These are phyloP conservation scores for Aspergillus carbonarius DNA, from an alignment of 2,329 filamentous ascomycete species.

Conservation along the genomic window DNA sequence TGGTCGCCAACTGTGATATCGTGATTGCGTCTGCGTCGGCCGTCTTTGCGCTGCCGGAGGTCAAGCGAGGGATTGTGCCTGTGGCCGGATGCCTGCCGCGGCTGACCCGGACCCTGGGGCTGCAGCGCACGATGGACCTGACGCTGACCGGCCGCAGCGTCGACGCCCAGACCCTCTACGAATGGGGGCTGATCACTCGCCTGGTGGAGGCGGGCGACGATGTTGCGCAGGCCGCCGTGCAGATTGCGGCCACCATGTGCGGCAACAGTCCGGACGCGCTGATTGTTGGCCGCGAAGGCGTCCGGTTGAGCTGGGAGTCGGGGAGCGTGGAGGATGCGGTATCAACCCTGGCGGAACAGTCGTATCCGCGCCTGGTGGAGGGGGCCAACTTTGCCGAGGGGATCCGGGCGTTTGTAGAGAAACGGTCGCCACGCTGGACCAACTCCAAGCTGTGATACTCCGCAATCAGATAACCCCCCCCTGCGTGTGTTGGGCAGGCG, in stretches of 20 bases:
- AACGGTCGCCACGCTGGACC: conserved; percentile 63
- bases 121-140: conserved; percentile 70
- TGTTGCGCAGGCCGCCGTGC: conserved; percentile 47
- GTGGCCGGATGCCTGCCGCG: conserved; percentile 70
- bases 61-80: conserved; percentile 68
- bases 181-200: conserved; percentile 70
- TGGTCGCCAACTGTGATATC: conserved; percentile 71
- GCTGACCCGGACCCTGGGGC: conserved; percentile 64
- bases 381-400: conserved; percentile 74
- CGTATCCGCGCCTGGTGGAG: conserved; percentile 59
- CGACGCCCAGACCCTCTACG: conserved; percentile 56
- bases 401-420: conserved; percentile 72
- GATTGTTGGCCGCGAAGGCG: conserved; percentile 66
- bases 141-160: conserved; percentile 64
- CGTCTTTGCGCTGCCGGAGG: conserved; percentile 69
- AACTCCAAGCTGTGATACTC: conserved; percentile 31
- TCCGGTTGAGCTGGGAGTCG: conserved; percentile 69
- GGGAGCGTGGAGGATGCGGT: conserved; percentile 65
- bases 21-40: conserved; percentile 54
- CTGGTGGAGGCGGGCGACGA: conserved; percentile 49
- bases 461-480: neutral
- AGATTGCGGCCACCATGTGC: conserved; percentile 60
- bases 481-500: neutral
- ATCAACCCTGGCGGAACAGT: conserved; percentile 54
- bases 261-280: conserved; percentile 70